Base-by-base conservation (phyloP, 1,284 basidiomycete genomes). In the Heterobasidion parviporum region DNA sequence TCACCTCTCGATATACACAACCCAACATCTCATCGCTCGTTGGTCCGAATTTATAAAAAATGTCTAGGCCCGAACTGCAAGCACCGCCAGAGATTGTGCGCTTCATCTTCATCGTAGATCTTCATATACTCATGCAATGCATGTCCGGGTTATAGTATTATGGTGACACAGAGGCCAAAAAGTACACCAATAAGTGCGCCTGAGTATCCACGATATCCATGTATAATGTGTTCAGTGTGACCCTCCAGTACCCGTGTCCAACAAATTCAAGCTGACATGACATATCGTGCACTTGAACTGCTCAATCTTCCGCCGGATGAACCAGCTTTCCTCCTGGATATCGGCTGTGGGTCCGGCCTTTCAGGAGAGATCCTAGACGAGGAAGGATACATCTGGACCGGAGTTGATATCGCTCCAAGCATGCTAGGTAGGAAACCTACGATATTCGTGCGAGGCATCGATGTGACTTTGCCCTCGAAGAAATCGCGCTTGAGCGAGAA, bases 301-400 rank as follows among this genome's bases (percentile, higher is more conserved):
- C 78, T 99, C 48, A 89, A 86, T 63, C 73, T 98, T 20, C 89
- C 94, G 2, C 77, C 77, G 55, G 85, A 83, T 51, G 77, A 92
- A 59, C 82, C 92, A 1, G 85, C 87, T 0, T 91, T 92, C 65
- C 73, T 99, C 10, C 83, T 99, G 43, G 97, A 99, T 70, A 95
- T 99, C 59, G 97, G 97, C 1, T 99, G 96, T 67, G 97, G 97
- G 6, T 94, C 91, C n/a, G 97, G 97, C 2, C 72, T 99, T n/a
- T 94, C 91, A 32, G 97, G 97, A 5, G 96, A 99, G 72, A 94
- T 99, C 62, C 75, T 99, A 52, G 94, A 95, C 57, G 94, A 98
- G 64, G 85, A 94, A 64, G 96, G 97, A 0, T 88, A 99, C 68
- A 73, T 87, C 48, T 99, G 97, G 97, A 82, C 92, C 7, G 97